phyloP scores from a whole-genome alignment of 805 yeast genomes.

The Groenewaldozyma salmanticensis region DNA sequence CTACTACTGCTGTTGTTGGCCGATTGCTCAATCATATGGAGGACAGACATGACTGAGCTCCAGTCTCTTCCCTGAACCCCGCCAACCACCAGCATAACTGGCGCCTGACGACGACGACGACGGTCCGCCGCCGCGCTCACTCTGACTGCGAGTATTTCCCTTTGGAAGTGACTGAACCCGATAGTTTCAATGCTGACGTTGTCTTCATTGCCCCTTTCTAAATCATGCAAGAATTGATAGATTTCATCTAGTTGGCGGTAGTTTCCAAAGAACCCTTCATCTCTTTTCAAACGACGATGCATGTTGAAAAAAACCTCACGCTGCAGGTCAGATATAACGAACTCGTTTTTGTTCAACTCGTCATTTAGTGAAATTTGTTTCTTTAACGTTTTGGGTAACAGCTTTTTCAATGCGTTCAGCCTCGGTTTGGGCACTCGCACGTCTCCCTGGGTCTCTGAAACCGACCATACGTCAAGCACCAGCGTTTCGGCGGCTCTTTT shows the following conservation, averaged over 20 bases:
- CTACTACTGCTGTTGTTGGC: constrained; percentile 19
- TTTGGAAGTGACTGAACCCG: constrained; percentile 69
- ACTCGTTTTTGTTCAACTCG: constrained; percentile 10
- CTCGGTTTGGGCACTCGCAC: constrained; percentile 16
- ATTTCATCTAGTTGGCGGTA: constrained; percentile 62
- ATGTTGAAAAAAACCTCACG: constrained; percentile 21
- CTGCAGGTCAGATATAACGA: constrained; percentile 20
- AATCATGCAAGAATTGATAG: constrained; percentile 58
- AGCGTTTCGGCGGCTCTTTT: constrained; percentile 17
- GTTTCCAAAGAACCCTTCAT: constrained; percentile 50
- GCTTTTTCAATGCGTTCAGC: constrained; percentile 14
- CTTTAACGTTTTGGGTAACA: constrained; percentile 18
- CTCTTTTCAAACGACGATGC: neutral
- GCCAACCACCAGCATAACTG: constrained; percentile 67
- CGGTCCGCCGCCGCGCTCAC: constrained; percentile 25
- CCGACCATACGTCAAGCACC: constrained; percentile 21
- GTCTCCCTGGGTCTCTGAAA: constrained; percentile 15
- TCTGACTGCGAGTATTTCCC: constrained; percentile 59
- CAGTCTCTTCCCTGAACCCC: constrained; percentile 90
- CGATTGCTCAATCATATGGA: constrained; percentile 44
- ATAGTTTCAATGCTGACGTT: constrained; percentile 53
- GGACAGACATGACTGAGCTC: constrained; percentile 64
- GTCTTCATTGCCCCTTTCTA: constrained; percentile 49
- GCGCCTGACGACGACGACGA: constrained; percentile 27
- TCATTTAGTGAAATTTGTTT: constrained; percentile 3